Percentiles rank a stretch among this genome's conserved stretches.
Conservation (phyloP, 1,139 yeast species). For the Suhomyces ambrosiae region DNA sequence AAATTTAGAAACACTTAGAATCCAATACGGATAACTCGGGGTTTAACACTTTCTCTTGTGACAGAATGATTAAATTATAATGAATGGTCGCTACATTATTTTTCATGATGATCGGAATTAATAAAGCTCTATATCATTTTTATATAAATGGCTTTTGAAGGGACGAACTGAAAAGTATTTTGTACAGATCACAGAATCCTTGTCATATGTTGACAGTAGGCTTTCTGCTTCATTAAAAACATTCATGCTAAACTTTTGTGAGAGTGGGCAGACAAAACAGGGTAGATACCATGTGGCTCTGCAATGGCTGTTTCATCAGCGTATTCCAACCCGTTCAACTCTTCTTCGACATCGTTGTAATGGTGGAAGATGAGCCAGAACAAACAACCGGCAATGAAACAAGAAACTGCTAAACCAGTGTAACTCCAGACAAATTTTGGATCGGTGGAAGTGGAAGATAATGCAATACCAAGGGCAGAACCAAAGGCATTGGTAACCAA, state of each 20-base stretch:
- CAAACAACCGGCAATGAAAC: conserved; percentile 58
- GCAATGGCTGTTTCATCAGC: conserved; percentile 23
- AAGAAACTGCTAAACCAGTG: conserved; percentile 60
- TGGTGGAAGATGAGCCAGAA: conserved; percentile 66
- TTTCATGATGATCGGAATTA: no score
- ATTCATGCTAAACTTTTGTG: conserved; percentile 18
- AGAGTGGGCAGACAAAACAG: conserved; percentile 18
- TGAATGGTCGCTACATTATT: no score
- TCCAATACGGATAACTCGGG: no score
- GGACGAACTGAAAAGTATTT: conserved; percentile 1
- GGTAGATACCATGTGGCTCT: conserved; percentile 14
- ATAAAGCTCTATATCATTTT: not conserved
- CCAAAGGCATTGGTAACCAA: conserved; percentile 67
- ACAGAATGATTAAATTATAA: no score
- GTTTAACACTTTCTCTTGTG: no score
- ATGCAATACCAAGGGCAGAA: conserved; percentile 71
- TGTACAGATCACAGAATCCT: not conserved
- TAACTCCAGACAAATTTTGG: conserved; percentile 73
- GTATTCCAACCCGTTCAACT: conserved; percentile 56
- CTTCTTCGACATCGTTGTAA: conserved; percentile 62
- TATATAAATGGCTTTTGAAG: not conserved
- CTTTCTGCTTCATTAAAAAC: no score
- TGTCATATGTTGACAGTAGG: no score
- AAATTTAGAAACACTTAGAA: no score
- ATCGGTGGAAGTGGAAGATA: conserved; percentile 64